A percentile compares a stretch with the other conserved stretches of the same genome.
These are phyloP conservation scores for Bisporella sp. DNA, from an alignment of 2,329 filamentous ascomycete genomes.

Conservation along the genomic window DNA sequence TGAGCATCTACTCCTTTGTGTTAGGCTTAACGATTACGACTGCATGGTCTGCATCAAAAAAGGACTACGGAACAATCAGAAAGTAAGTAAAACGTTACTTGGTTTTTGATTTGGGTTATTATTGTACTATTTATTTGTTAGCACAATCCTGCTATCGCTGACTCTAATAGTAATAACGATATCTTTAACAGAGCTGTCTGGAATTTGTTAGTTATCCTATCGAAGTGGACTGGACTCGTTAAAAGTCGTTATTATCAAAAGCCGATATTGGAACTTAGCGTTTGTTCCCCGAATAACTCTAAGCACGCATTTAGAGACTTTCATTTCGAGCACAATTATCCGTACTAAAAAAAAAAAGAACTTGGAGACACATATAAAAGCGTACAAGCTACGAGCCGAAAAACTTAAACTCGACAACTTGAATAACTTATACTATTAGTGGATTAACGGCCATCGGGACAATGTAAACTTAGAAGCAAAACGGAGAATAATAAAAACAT, in stretches of 20 bases:
- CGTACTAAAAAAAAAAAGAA: slow-evolving; percentile 9
- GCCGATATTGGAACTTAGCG: slow-evolving; percentile 14
- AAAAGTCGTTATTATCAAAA: background rate
- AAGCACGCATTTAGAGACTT: slow-evolving; percentile 14
- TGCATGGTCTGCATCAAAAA: slow-evolving; percentile 12
- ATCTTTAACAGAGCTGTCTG: slow-evolving; percentile 9
- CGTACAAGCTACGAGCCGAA: slow-evolving; percentile 7
- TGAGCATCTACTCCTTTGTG: slow-evolving; percentile 9
- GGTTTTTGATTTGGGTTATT: slow-evolving; percentile 6
- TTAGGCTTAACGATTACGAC: slow-evolving; percentile 11
- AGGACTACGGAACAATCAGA: slow-evolving; percentile 4
- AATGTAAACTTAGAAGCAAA: slow-evolving; percentile 9
- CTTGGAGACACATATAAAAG: slow-evolving; percentile 1
- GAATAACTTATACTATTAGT: slow-evolving; percentile 13
- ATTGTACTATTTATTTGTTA: slow-evolving; percentile 2
- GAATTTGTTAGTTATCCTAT: slow-evolving; percentile 9
- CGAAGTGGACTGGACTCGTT: slow-evolving; percentile 8
- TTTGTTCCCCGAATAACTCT: slow-evolving; percentile 13
- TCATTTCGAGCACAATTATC: slow-evolving; percentile 12
- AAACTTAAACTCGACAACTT: slow-evolving; percentile 8
- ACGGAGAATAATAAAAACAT: slow-evolving; percentile 12
- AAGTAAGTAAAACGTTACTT: slow-evolving; percentile 3
- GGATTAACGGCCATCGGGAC: slow-evolving; percentile 10
- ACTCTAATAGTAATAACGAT: slow-evolving; percentile 12
- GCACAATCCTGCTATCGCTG: slow-evolving; percentile 5